Evolutionary conservation across 768 basidiomycete genomes (phyloP).

Genomic region (Russula foetens): DNA sequence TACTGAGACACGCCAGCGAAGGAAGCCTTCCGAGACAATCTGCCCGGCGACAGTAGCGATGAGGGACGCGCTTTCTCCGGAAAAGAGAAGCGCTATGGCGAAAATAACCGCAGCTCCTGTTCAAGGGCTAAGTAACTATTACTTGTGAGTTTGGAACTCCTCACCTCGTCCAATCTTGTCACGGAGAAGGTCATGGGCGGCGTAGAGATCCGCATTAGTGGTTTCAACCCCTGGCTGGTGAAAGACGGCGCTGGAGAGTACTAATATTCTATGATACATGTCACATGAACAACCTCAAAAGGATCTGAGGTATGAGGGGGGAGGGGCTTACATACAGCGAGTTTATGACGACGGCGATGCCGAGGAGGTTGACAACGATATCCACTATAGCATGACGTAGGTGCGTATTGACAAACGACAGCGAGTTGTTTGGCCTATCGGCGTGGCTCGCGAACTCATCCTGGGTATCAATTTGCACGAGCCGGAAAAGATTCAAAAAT

Average conservation of each 20-base stretch:
- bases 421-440: conserved; percentile 49
- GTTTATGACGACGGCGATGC: conserved; percentile 86
- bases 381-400: conserved; percentile 60
- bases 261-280: conserved; percentile 51
- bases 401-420: conserved; percentile 51
- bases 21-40: conserved; percentile 83
- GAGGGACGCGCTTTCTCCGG: conserved; percentile 86
- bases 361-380: conserved; percentile 59
- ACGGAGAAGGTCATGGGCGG: conserved; percentile 69
- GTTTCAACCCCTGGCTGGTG: conserved; percentile 35
- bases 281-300: background rate
- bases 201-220: conserved; percentile 66
- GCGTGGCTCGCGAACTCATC: conserved; percentile 12
- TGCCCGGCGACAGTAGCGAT: conserved; percentile 89
- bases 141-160: conserved; percentile 21
- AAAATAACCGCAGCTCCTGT: conserved; percentile 77
- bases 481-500: background rate
- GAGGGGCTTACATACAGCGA: conserved; percentile 66
- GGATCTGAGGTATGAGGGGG: background rate
- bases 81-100: conserved; percentile 73
- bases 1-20: conserved; percentile 79
- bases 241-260: conserved; percentile 78
- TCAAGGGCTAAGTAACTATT: background rate
- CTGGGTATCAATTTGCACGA: background rate
- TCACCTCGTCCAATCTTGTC: conserved; percentile 56